These are phyloP conservation scores for Vitis labrusca DNA, from an alignment of 164 flowering plant genomes.

Conservation along the genomic window DNA sequence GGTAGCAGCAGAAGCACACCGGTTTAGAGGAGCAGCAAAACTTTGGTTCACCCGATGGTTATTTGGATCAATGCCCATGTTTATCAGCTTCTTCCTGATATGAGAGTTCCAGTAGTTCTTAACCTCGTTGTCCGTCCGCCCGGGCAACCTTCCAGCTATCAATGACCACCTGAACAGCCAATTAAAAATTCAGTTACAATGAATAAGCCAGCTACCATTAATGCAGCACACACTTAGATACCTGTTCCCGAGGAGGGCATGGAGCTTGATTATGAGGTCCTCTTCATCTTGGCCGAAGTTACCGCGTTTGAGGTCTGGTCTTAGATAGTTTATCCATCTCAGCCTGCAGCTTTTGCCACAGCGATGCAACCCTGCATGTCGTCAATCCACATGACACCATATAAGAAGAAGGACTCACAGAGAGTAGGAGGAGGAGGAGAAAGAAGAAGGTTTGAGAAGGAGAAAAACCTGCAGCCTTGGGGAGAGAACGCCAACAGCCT, in stretches of 20 bases:
- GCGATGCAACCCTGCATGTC: conserved; percentile 17
- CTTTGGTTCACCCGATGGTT: conserved; percentile 15
- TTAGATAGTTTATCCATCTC: conserved; percentile 20
- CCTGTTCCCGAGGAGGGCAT: conserved; percentile 27
- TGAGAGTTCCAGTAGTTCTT: conserved; percentile 29
- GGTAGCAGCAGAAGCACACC: not conserved
- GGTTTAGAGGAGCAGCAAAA: conserved; percentile 6
- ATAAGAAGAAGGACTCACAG: not conserved
- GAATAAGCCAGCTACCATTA: not conserved
- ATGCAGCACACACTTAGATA: conserved; percentile 1
- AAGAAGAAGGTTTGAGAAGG: not conserved
- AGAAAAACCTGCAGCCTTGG: conserved; percentile 13
- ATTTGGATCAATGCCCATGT: conserved; percentile 20
- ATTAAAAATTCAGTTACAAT: not conserved
- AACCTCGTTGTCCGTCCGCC: conserved; percentile 21
- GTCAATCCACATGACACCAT: not conserved
- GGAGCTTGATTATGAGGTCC: conserved; percentile 23
- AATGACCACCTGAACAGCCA: conserved; percentile 23
- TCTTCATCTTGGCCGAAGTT: conserved; percentile 24
- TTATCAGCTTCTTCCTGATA: conserved; percentile 13
- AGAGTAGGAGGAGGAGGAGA: not conserved
- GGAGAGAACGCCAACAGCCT: conserved; percentile 17
- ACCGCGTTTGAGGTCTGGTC: conserved; percentile 19
- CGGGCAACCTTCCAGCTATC: conserved; percentile 27
- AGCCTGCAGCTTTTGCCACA: conserved; percentile 24